Evolutionary conservation across 345 rosid genomes (phyloP).

Genomic region (Boechera divaricarpa): DNA sequence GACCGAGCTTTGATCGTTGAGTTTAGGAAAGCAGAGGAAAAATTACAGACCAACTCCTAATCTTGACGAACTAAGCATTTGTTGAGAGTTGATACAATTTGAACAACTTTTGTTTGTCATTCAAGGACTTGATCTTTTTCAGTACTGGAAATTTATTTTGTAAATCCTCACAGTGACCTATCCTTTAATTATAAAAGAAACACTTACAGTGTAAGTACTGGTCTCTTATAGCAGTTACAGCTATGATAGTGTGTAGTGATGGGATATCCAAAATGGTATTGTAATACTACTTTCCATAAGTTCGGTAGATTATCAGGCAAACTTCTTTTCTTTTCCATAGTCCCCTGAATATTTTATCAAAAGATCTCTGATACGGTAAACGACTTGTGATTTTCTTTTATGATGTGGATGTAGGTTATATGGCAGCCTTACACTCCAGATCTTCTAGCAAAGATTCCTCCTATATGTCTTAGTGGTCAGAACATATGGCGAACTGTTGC

Average conservation of each 20-base stretch:
- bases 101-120: background rate
- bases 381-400: slow-evolving; percentile 20
- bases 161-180: background rate
- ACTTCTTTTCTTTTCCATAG: background rate
- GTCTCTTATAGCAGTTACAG: slow-evolving; percentile 2
- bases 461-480: slow-evolving; percentile 48
- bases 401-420: slow-evolving; percentile 38
- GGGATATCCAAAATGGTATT: background rate
- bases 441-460: slow-evolving; percentile 45
- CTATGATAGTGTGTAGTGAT: slow-evolving; percentile 12
- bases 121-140: background rate
- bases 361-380: slow-evolving; percentile 10
- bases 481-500: slow-evolving; percentile 46
- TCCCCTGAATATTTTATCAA: background rate
- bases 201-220: background rate
- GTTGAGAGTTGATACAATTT: background rate
- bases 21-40: slow-evolving; percentile 15
- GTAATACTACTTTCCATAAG: background rate
- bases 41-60: background rate
- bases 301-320: slow-evolving; percentile 1
- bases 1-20: background rate
- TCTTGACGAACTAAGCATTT: slow-evolving; percentile 3
- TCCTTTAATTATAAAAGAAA: background rate
- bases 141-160: background rate
- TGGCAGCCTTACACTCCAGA: slow-evolving; percentile 49